Evolutionary conservation across 73 alveolate species (phyloP).

Genomic region (Paramecium sexaurelia): DNA sequence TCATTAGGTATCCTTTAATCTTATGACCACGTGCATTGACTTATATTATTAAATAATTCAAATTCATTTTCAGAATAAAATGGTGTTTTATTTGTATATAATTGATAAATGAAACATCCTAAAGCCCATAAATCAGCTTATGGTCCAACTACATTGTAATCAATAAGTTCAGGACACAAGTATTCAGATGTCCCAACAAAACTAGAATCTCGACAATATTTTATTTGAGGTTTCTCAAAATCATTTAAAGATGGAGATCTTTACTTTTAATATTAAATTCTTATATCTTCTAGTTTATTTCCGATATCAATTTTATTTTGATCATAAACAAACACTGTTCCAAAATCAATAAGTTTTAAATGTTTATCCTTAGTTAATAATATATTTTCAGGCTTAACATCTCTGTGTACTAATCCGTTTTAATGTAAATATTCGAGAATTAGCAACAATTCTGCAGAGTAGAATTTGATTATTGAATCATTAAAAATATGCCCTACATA

Average conservation of each 20-base stretch:
- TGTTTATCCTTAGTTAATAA: constrained; percentile 33
- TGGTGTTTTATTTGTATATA: background rate
- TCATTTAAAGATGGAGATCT: background rate
- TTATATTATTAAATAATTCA: background rate
- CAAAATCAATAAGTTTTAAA: constrained; percentile 45
- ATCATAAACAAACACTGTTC: background rate
- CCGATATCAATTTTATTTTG: background rate
- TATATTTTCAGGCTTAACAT: constrained; percentile 21
- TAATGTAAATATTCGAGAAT: constrained; percentile 28
- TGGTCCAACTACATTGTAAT: background rate
- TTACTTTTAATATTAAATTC: background rate
- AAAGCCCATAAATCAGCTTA: background rate
- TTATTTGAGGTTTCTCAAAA: background rate
- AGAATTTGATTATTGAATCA: constrained; percentile 14
- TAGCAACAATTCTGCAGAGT: constrained; percentile 1
- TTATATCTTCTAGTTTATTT: background rate
- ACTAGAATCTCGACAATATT: background rate
- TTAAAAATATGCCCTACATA: background rate
- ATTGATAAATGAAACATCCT: background rate
- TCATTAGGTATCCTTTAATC: background rate
- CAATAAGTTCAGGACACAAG: background rate
- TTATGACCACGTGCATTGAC: background rate
- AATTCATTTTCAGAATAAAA: background rate
- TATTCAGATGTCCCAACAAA: background rate
- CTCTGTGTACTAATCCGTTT: constrained; percentile 29